These are phyloP conservation scores for Naganishia vaughanmartiniae DNA, from an alignment of 768 basidiomycete species.

Conservation along the genomic window DNA sequence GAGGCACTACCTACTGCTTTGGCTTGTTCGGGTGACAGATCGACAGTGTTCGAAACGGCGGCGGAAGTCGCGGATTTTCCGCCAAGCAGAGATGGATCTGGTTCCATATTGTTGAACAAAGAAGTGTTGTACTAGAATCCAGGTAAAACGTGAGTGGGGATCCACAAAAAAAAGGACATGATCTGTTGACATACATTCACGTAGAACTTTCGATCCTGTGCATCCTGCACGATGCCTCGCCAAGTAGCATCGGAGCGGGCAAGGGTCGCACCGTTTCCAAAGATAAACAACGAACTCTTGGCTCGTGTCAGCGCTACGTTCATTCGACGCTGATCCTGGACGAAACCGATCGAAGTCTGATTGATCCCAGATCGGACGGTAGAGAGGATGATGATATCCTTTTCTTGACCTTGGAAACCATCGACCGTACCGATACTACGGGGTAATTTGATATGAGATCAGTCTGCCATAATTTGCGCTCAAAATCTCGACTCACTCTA, in stretches of 20 bases:
- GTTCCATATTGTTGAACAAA: conserved; percentile 13
- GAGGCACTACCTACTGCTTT: neutral
- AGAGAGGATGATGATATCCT: conserved; percentile 94
- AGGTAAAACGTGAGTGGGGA: neutral
- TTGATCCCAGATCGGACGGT: conserved; percentile 90
- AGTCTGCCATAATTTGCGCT: neutral
- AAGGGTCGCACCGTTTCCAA: conserved; percentile 85
- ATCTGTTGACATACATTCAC: neutral
- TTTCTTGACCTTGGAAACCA: conserved; percentile 98
- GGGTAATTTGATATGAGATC: neutral
- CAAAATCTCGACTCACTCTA: conserved; percentile 58
- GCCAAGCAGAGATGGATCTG: neutral
- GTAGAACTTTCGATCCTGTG: conserved; percentile 61
- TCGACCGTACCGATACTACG: conserved; percentile 87
- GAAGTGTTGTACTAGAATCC: conserved; percentile 3
- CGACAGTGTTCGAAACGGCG: neutral
- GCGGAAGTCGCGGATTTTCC: neutral
- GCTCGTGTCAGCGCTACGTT: conserved; percentile 99
- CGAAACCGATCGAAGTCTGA: conserved; percentile 79
- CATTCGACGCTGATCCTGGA: conserved; percentile 84
- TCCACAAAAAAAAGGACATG: neutral
- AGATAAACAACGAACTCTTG: conserved; percentile 85
- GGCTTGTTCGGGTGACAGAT: neutral
- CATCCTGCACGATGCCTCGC: conserved; percentile 73
- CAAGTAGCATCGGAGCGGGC: conserved; percentile 79